phyloP scores from a whole-genome alignment of 352 stramenopile genomes.

The Blastocystis sp. region DNA sequence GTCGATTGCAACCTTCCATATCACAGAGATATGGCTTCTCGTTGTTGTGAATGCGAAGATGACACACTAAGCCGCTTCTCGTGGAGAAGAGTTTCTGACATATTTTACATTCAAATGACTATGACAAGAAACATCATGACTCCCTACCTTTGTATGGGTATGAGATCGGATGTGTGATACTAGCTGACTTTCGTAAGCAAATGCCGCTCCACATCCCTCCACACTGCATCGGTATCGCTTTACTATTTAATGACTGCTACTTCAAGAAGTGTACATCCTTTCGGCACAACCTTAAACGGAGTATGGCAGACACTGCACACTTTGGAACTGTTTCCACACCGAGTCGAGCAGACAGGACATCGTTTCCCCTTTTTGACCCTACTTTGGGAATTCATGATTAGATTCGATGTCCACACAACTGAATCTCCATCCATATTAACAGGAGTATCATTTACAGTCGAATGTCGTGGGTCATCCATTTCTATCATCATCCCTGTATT shows the following conservation, averaged over 20 bases:
- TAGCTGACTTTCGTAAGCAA: slow-evolving; percentile 39
- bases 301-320: slow-evolving; percentile 36
- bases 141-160: slow-evolving; percentile 4
- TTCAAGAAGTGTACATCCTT: neutral
- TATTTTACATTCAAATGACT: neutral
- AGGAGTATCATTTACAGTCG: no score
- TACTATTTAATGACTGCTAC: neutral
- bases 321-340: slow-evolving; percentile 55
- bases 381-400: slow-evolving; percentile 16
- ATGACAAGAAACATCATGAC: neutral
- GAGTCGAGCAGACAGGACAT: slow-evolving; percentile 23
- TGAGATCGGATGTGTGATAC: slow-evolving; percentile 12
- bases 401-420: neutral
- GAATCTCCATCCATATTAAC: neutral
- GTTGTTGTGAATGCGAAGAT: slow-evolving; percentile 45
- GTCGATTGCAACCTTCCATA: slow-evolving; percentile 5
- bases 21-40: slow-evolving; percentile 51
- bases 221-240: slow-evolving; percentile 31
- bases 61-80: neutral
- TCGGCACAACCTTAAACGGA: neutral
- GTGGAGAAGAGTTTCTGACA: slow-evolving; percentile 25
- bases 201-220: neutral
- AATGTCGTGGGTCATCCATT: neutral
- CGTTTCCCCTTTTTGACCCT: slow-evolving; percentile 39
- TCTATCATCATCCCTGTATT: neutral